Evolutionary conservation across 805 yeast genomes (phyloP).

Genomic region (Myxozyma melibiosi): DNA sequence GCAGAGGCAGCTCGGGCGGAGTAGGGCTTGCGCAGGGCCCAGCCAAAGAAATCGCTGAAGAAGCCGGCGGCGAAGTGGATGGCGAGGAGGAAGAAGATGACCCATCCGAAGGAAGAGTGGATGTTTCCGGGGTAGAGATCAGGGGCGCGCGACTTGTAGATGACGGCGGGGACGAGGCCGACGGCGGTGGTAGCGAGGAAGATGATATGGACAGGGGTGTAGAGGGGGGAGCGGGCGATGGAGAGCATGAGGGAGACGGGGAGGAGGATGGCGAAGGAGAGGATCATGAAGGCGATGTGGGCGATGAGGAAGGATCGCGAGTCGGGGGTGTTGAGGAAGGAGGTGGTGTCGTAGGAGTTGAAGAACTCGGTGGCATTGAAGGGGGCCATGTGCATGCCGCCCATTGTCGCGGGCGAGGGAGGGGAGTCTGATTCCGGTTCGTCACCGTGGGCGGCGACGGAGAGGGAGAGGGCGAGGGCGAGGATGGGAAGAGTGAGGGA

Average conservation of each 20-base stretch:
- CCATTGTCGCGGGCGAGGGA: conserved; percentile 5
- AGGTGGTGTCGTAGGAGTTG: conserved; percentile 32
- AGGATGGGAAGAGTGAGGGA: conserved; percentile 1
- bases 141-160: conserved; percentile 58
- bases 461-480: conserved; percentile 4
- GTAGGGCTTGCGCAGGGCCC: conserved; percentile 42
- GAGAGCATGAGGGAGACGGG: conserved; percentile 55
- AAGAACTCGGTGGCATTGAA: conserved; percentile 29
- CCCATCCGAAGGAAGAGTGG: conserved; percentile 65
- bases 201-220: conserved; percentile 56
- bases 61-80: conserved; percentile 61
- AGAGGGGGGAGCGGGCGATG: conserved; percentile 60
- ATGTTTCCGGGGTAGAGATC: conserved; percentile 75
- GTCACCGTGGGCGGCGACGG: conserved; percentile 21
- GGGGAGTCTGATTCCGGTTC: conserved; percentile 9
- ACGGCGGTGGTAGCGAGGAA: conserved; percentile 52
- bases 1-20: background rate
- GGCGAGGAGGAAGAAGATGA: conserved; percentile 56
- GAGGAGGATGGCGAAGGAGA: conserved; percentile 29
- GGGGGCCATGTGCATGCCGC: conserved; percentile 21
- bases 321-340: conserved; percentile 31
- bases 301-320: conserved; percentile 22
- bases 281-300: conserved; percentile 31
- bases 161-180: conserved; percentile 57
- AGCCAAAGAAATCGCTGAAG: conserved; percentile 50